Percentiles rank a stretch among this genome's conserved stretches.
Evolutionary conservation across 495 filamentous ascomycete species (phyloP).

Genomic region (Neohortaea acidophila): DNA sequence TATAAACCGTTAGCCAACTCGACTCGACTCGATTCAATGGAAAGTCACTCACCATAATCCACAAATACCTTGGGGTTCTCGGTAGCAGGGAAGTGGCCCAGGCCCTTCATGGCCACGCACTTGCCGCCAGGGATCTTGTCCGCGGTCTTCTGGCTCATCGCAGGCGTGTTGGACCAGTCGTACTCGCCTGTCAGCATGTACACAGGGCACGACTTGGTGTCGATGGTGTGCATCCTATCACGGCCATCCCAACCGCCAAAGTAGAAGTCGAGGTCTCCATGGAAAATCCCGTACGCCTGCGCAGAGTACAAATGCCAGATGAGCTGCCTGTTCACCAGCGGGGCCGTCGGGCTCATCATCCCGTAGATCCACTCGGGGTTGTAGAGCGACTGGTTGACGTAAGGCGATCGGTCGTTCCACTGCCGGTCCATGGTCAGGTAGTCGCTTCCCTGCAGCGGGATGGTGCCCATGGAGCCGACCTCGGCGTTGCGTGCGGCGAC

Average conservation of each 20-base stretch:
- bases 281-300: constrained; percentile 32
- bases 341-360: constrained; percentile 28
- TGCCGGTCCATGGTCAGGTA: constrained; percentile 20
- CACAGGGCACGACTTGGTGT: constrained; percentile 30
- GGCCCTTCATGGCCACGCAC: constrained; percentile 26
- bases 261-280: constrained; percentile 24
- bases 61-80: constrained; percentile 26
- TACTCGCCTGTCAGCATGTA: constrained; percentile 33
- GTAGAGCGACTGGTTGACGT: constrained; percentile 23
- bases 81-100: constrained; percentile 29
- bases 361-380: constrained; percentile 32
- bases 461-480: constrained; percentile 28
- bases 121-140: constrained; percentile 30
- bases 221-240: constrained; percentile 24
- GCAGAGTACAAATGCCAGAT: constrained; percentile 30
- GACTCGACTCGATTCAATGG: not conserved
- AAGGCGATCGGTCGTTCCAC: constrained; percentile 19
- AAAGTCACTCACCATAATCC: constrained; percentile 6
- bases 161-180: constrained; percentile 30
- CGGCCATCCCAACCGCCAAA: constrained; percentile 31
- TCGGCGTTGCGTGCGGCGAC: constrained; percentile 27
- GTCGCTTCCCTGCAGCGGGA: constrained; percentile 26
- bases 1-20: constrained; percentile 4
- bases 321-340: constrained; percentile 25
- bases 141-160: constrained; percentile 26